phyloP scores from a whole-genome alignment of 257 asterid genomes.

The Solanum stenotomum region DNA sequence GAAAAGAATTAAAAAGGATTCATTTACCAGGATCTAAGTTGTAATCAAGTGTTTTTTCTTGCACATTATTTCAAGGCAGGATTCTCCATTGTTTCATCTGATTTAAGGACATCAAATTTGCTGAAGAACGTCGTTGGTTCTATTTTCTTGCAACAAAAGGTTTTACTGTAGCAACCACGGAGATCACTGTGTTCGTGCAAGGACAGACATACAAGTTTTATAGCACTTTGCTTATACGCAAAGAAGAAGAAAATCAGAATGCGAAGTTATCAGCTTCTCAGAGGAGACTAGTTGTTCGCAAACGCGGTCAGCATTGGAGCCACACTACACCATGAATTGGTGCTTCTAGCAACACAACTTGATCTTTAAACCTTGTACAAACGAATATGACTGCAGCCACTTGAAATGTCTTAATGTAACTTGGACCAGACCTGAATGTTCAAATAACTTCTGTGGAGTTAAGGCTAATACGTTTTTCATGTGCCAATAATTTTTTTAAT shows the following conservation, averaged over 20 bases:
- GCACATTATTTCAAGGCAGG: not conserved
- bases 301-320: too few species aligned
- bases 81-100: not conserved
- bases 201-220: slow-evolving; percentile 46
- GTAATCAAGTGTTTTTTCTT: not conserved
- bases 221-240: slow-evolving; percentile 77
- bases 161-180: not conserved
- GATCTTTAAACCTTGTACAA: slow-evolving; percentile 76
- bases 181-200: not conserved
- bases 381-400: slow-evolving; percentile 59
- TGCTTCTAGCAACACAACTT: slow-evolving; percentile 28
- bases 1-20: slow-evolving; percentile 31
- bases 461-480: too few species aligned
- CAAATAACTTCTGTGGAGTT: not conserved
- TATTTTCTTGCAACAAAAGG: too few species aligned
- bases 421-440: not conserved
- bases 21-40: slow-evolving; percentile 22
- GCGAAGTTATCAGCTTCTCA: slow-evolving; percentile 45
- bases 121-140: not conserved
- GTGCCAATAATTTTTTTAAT: too few species aligned
- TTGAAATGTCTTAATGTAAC: slow-evolving; percentile 5
- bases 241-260: slow-evolving; percentile 76
- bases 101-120: not conserved
- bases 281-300: too few species aligned
- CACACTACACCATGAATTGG: too few species aligned